Evolutionary conservation across 805 yeast species (phyloP).

Genomic region (Scheffersomyces coipomensis): DNA sequence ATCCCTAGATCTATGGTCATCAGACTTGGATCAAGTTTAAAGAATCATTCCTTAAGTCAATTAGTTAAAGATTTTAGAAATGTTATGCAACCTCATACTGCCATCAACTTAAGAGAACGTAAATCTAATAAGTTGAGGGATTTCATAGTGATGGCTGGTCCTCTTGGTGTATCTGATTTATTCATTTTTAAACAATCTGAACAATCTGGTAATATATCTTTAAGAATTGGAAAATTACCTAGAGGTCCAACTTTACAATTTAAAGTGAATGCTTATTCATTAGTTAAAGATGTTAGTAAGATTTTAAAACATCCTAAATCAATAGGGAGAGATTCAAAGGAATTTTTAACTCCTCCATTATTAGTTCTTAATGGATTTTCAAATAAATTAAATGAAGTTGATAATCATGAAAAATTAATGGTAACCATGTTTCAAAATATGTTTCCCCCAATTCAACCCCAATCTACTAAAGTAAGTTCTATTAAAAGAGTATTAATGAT

Average conservation of each 20-base stretch:
- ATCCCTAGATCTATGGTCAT: conserved; percentile 95
- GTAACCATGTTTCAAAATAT: conserved; percentile 92
- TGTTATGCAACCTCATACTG: conserved; percentile 96
- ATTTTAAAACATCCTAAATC: conserved; percentile 79
- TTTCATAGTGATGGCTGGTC: conserved; percentile 98
- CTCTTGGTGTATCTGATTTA: conserved; percentile 86
- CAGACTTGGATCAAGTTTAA: conserved; percentile 73
- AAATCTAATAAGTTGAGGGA: conserved; percentile 86
- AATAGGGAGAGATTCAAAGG: conserved; percentile 59
- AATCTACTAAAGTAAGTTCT: conserved; percentile 65
- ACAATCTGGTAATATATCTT: conserved; percentile 72
- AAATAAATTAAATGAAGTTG: conserved; percentile 59
- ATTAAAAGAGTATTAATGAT: conserved; percentile 85
- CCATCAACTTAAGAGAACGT: conserved; percentile 81
- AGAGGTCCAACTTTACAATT: conserved; percentile 93
- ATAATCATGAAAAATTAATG: conserved; percentile 72
- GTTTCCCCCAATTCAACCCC: conserved; percentile 94
- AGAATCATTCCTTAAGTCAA: conserved; percentile 79
- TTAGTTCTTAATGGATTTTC: conserved; percentile 88
- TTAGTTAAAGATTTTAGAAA: conserved; percentile 83
- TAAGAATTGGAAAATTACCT: conserved; percentile 85
- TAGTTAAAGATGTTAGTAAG: conserved; percentile 75
- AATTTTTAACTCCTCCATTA: conserved; percentile 78
- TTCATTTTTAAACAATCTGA: conserved; percentile 83
- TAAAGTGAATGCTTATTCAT: conserved; percentile 70